A percentile compares a stretch with the other conserved stretches of the same genome.
Evolutionary conservation across 495 filamentous ascomycete genomes (phyloP).

Genomic region (Penicillium bialowiezense): DNA sequence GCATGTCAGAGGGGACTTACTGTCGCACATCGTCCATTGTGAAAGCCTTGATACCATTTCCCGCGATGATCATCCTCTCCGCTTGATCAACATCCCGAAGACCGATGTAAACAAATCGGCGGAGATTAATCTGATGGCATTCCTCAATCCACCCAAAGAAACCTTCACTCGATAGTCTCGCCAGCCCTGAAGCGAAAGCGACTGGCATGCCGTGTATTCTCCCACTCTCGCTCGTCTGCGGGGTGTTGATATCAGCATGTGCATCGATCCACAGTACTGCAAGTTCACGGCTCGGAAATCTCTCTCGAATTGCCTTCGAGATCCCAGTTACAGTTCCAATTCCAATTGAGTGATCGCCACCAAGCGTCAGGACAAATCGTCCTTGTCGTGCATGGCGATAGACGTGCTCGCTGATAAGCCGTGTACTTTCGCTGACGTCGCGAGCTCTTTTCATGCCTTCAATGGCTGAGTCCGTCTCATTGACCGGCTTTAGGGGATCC

Average conservation of each 20-base stretch:
- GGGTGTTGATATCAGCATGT: conserved; percentile 89
- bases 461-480: conserved; percentile 46
- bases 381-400: conserved; percentile 76
- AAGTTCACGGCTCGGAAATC: conserved; percentile 63
- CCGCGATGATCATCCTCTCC: conserved; percentile 75
- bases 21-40: conserved; percentile 87
- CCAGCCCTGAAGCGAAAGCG: conserved; percentile 73
- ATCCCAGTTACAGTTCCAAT: conserved; percentile 78
- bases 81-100: conserved; percentile 76
- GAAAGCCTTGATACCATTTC: conserved; percentile 80
- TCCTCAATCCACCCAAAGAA: conserved; percentile 74
- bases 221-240: conserved; percentile 72
- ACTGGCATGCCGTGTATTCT: conserved; percentile 94
- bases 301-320: conserved; percentile 69
- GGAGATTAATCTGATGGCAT: conserved; percentile 52
- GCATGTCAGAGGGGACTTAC: conserved; percentile 28
- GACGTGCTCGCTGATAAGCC: conserved; percentile 62
- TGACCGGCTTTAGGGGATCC: too few relatives aligned
- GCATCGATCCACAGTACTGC: conserved; percentile 91
- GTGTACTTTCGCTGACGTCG: conserved; percentile 62
- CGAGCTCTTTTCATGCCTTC: conserved; percentile 78
- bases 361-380: conserved; percentile 76
- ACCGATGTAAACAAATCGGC: conserved; percentile 86
- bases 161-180: conserved; percentile 47
- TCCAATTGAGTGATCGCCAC: conserved; percentile 84